Evolutionary conservation across 768 basidiomycete species (phyloP).

Genomic region (Mycena kentingensis): DNA sequence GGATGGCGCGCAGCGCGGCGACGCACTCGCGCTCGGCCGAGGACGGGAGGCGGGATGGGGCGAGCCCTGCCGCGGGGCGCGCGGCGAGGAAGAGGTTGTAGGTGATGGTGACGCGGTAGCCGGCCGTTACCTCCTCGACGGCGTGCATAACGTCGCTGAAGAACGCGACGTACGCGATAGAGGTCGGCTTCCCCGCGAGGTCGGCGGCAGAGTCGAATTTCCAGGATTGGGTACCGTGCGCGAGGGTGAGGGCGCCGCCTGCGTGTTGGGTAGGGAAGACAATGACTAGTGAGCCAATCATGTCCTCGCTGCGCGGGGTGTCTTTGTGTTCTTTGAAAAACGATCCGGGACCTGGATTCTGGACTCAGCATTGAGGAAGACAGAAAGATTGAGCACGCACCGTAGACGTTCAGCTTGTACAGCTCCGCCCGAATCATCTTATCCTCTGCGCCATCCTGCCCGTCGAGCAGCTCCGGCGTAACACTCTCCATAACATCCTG

Average conservation of each 20-base stretch:
- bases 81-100: not conserved
- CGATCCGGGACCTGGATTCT: conserved; percentile 30
- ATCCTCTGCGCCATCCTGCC: conserved; percentile 12
- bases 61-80: not conserved
- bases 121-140: too few species aligned
- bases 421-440: conserved; percentile 30
- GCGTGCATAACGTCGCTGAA: too few species aligned
- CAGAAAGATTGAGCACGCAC: conserved; percentile 20
- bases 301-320: conserved; percentile 29
- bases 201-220: too few species aligned
- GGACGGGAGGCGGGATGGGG: not conserved
- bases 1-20: not conserved
- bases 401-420: conserved; percentile 43
- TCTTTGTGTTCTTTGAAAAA: conserved; percentile 45
- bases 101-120: too few species aligned
- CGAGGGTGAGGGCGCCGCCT: too few species aligned
- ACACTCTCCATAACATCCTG: conserved; percentile 33
- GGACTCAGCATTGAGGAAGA: not conserved
- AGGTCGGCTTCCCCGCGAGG: too few species aligned
- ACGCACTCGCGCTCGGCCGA: not conserved
- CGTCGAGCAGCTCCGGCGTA: conserved; percentile 22
- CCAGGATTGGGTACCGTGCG: too few species aligned
- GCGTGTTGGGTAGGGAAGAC: conserved; percentile 39
- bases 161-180: too few species aligned
- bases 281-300: conserved; percentile 45